phyloP scores from a whole-genome alignment of 2,329 filamentous ascomycete species.

The Diplodia scrobiculata region DNA sequence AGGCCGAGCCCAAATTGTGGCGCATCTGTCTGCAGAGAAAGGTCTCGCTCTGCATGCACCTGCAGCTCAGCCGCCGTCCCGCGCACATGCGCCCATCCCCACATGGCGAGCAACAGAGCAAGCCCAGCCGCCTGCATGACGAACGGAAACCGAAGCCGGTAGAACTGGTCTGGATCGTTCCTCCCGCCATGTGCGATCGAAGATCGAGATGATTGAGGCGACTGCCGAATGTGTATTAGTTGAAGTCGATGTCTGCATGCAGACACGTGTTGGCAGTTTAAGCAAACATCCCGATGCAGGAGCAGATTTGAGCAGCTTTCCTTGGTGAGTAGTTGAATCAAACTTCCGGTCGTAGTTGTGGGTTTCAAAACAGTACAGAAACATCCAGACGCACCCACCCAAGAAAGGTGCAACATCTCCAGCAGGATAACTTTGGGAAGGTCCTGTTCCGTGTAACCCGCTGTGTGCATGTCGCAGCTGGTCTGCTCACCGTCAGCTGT shows the following conservation, averaged over 20 bases:
- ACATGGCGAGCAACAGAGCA: background rate
- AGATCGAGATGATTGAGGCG: background rate
- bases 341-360: too few relatives aligned
- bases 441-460: too few relatives aligned
- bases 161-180: background rate
- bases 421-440: too few relatives aligned
- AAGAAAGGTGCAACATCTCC: too few relatives aligned
- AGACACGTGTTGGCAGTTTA: too few relatives aligned
- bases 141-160: background rate
- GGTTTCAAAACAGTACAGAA: too few relatives aligned
- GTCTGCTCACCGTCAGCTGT: background rate
- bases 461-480: background rate
- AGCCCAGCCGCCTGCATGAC: background rate
- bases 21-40: background rate
- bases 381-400: too few relatives aligned
- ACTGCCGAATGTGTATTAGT: background rate
- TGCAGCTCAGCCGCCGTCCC: background rate
- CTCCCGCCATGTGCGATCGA: background rate
- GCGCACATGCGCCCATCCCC: background rate
- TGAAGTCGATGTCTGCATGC: too few relatives aligned
- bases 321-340: too few relatives aligned
- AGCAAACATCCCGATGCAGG: too few relatives aligned
- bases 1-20: background rate
- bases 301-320: too few relatives aligned
- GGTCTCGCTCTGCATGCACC: background rate